A percentile compares a stretch with the other conserved stretches of the same genome.
phyloP scores from a whole-genome alignment of 2,329 filamentous ascomycete species.

The Ophiosphaerella herpotricha region DNA sequence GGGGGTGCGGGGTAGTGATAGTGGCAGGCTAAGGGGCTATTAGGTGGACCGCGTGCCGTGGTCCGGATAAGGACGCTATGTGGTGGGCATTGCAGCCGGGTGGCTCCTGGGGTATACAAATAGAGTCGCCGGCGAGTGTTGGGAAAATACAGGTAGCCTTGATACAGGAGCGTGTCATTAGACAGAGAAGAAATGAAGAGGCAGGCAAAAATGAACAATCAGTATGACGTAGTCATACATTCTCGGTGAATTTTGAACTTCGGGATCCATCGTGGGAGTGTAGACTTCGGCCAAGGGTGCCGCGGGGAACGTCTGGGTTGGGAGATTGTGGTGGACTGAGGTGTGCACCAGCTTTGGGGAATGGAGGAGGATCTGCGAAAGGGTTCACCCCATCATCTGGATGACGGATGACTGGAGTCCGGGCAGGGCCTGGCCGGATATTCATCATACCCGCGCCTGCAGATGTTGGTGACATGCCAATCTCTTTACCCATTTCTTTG shows the following conservation, averaged over 20 bases:
- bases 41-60: slow-evolving; percentile 17
- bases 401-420: slow-evolving; percentile 63
- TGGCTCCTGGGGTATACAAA: slow-evolving; percentile 28
- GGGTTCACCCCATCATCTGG: slow-evolving; percentile 27
- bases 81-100: slow-evolving; percentile 15
- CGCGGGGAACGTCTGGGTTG: slow-evolving; percentile 34
- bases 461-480: slow-evolving; percentile 23
- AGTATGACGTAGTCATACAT: slow-evolving; percentile 40
- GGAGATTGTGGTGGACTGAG: slow-evolving; percentile 48
- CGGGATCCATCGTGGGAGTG: slow-evolving; percentile 53
- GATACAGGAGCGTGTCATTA: slow-evolving; percentile 32
- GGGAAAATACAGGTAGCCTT: slow-evolving; percentile 1
- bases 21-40: slow-evolving; percentile 24
- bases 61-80: slow-evolving; percentile 26
- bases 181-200: slow-evolving; percentile 17
- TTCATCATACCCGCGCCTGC: slow-evolving; percentile 32
- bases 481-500: slow-evolving; percentile 36
- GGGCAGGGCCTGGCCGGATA: slow-evolving; percentile 62
- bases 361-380: slow-evolving; percentile 19
- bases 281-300: slow-evolving; percentile 49
- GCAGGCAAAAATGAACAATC: slow-evolving; percentile 27
- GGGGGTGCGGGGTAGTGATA: slow-evolving; percentile 5
- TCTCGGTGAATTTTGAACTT: slow-evolving; percentile 54
- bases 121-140: slow-evolving; percentile 9
- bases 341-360: slow-evolving; percentile 25